Evolutionary conservation across 805 yeast genomes (phyloP).

Genomic region (Isabelozyma gotoi): DNA sequence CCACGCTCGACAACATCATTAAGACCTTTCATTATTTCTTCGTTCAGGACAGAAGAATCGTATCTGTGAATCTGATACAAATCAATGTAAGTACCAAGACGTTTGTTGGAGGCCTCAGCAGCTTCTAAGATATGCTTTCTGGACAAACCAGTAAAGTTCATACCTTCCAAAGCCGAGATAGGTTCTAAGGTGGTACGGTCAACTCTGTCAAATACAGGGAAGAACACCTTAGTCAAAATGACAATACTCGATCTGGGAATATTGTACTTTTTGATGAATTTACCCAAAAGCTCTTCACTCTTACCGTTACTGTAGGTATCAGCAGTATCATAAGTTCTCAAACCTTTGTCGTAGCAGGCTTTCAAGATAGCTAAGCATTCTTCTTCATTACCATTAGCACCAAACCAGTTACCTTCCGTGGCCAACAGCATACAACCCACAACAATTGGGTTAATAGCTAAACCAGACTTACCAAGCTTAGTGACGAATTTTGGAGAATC

Average conservation of each 20-base stretch:
- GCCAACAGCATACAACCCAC: not conserved
- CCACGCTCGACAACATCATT: constrained; percentile 51
- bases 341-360: no score
- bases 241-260: constrained; percentile 19
- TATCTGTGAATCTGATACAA: constrained; percentile 57
- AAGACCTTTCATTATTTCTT: constrained; percentile 57
- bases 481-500: no score
- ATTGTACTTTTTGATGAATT: constrained; percentile 18
- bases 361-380: not conserved
- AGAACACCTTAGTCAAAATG: constrained; percentile 15
- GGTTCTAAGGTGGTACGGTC: no score
- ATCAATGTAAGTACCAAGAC: constrained; percentile 55
- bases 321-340: constrained; percentile 24
- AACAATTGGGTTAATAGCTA: no score
- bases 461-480: no score
- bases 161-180: no score
- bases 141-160: constrained; percentile 34
- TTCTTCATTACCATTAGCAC: not conserved
- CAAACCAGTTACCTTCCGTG: not conserved
- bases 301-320: constrained; percentile 19
- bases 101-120: constrained; percentile 35
- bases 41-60: constrained; percentile 47
- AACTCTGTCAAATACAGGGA: constrained; percentile 6
- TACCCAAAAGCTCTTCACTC: constrained; percentile 17
- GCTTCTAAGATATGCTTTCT: constrained; percentile 48